A percentile compares a stretch with the other conserved stretches of the same genome.
Evolutionary conservation across 2,329 filamentous ascomycete genomes (phyloP).

Genomic region (Fusarium staphyleae): DNA sequence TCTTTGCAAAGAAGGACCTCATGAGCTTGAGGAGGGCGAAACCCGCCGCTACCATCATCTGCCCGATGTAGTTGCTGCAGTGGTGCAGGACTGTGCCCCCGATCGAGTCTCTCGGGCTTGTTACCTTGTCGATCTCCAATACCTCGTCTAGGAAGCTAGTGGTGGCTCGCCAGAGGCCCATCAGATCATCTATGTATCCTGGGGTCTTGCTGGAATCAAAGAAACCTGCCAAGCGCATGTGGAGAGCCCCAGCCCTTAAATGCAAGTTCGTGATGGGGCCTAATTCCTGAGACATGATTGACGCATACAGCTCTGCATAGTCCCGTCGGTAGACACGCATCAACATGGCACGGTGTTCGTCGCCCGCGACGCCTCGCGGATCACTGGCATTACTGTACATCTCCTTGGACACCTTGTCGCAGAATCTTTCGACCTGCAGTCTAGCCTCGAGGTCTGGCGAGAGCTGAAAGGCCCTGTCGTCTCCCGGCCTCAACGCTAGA

Average conservation of each 20-base stretch:
- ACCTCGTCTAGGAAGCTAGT: constrained; percentile 73
- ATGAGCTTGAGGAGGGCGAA: constrained; percentile 82
- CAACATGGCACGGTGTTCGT: constrained; percentile 71
- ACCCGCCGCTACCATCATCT: constrained; percentile 83
- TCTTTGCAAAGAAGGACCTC: constrained; percentile 75
- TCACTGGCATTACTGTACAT: constrained; percentile 82
- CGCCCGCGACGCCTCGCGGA: constrained; percentile 71
- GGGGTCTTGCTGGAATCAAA: constrained; percentile 78
- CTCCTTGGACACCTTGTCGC: constrained; percentile 78
- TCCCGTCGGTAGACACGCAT: constrained; percentile 72
- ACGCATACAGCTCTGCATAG: constrained; percentile 67
- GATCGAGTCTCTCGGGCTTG: constrained; percentile 54
- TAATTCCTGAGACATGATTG: constrained; percentile 64
- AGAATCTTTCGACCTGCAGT: constrained; percentile 76
- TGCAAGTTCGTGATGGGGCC: constrained; percentile 70
- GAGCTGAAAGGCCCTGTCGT: constrained; percentile 65
- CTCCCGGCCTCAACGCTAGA: constrained; percentile 65
- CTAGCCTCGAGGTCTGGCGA: constrained; percentile 70
- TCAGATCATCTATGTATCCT: constrained; percentile 76
- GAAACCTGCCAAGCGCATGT: constrained; percentile 80
- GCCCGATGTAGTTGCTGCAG: constrained; percentile 78
- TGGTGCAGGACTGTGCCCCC: constrained; percentile 67
- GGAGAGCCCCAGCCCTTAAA: constrained; percentile 74
- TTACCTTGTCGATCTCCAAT: constrained; percentile 59
- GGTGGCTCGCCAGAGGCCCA: constrained; percentile 77